Base-by-base conservation (phyloP, 2,329 filamentous ascomycete species). In the Colletotrichum noveboracense region DNA sequence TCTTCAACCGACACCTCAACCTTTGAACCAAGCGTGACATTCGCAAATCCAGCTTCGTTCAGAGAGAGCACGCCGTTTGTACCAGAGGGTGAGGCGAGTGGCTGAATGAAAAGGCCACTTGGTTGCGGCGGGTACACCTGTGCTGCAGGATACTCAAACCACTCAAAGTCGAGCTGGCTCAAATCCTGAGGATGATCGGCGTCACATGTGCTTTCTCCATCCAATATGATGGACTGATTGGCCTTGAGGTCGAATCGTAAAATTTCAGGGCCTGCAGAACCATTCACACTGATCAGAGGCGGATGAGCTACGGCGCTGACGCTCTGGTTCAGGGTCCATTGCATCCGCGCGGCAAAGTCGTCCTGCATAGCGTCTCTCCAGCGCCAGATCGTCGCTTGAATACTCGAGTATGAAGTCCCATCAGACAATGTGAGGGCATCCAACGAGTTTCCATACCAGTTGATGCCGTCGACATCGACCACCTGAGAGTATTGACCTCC, bases 231-330 rank as follows among this genome's bases (percentile, higher is more conserved):
- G 3, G 55, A 58, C 55, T 58, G 55, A 28, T 58, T 58, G 24
- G 26, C 55, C 55, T 28, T 28, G 26, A 58, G 55, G 13, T 58
- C 21, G 55, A 58, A 58, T 3, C 16, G 55, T 4, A 58, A 18
- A 2, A 28, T 7, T 26, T 24, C 55, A 58, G 55, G 21, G 13
- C 55, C 55, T 18, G 55, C 21, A 58, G 55, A 58, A 24, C 86
- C 88, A 71, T 90, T 86, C 3, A 85, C 78, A 9, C 86, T 80
- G 12, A 82, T 78, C 14, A 89, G 83, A 1, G 89, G 89, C 38
- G 87, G 86, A 76, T 90, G 89, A 69, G 86, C 88, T 1, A 81
- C 84, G 18, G 82, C 80, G 14, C 70, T 77, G 18, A 85, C 68
- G 7, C 76, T 74, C 0, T 75, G 67, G 6, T 70, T 66, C 30